These are phyloP conservation scores for Naganishia sp. DNA, from an alignment of 1,284 basidiomycete species.

Conservation along the genomic window DNA sequence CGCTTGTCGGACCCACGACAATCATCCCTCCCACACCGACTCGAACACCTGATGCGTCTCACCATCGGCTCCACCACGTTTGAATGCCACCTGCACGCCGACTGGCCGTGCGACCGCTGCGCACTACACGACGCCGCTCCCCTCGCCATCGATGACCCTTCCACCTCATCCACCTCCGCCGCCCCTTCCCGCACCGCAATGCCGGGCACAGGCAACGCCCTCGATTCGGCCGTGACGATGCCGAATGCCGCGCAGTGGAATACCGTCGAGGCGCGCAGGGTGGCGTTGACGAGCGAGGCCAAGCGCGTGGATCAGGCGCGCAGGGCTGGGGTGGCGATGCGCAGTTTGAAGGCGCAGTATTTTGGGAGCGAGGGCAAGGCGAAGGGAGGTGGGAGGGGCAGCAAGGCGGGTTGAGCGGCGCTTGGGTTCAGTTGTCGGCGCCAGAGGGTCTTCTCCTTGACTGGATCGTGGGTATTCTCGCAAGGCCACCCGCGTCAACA, in stretches of 20 bases:
- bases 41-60: conserved; percentile 42
- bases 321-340: not conserved
- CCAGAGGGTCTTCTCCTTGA: too few relatives aligned
- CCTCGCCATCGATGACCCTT: not conserved
- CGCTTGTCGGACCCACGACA: conserved; percentile 45
- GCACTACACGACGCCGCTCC: conserved; percentile 16
- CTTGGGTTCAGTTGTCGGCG: too few relatives aligned
- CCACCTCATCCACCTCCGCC: too few relatives aligned
- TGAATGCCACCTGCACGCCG: conserved; percentile 45
- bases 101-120: conserved; percentile 51
- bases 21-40: conserved; percentile 40
- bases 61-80: conserved; percentile 48
- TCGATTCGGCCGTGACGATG: too few relatives aligned
- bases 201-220: too few relatives aligned
- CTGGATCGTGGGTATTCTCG: too few relatives aligned
- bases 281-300: conserved; percentile 7
- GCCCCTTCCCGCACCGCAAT: too few relatives aligned
- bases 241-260: not conserved
- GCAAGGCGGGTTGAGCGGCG: conserved; percentile 2
- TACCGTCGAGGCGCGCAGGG: not conserved
- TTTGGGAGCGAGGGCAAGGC: not conserved
- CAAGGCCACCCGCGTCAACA: too few relatives aligned
- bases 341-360: conserved; percentile 5
- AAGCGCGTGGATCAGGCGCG: not conserved
- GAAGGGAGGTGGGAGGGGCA: not conserved